Evolutionary conservation across 2,329 filamentous ascomycete genomes (phyloP).

Genomic region (Cytospora piceae): DNA sequence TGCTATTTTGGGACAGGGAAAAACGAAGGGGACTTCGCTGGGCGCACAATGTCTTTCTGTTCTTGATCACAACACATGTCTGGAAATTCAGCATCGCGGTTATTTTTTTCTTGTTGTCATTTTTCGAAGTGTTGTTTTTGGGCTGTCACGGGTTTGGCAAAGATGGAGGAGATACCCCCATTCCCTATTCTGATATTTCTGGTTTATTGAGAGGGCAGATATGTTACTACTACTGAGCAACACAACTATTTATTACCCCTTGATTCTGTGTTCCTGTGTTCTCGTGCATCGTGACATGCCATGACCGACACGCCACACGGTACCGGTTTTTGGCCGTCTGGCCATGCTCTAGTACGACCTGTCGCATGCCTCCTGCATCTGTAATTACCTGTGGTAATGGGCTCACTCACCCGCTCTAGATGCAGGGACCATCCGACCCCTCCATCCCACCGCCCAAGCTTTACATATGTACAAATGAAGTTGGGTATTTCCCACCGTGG

Average conservation of each 20-base stretch:
- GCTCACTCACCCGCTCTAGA: not conserved
- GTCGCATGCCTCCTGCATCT: not conserved
- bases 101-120: not conserved
- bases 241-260: not conserved
- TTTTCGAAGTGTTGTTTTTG: not conserved
- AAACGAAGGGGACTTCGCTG: constrained; percentile 9
- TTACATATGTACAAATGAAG: not conserved
- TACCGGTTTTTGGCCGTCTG: not conserved
- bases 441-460: not conserved
- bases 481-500: not conserved
- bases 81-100: not conserved
- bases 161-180: constrained; percentile 25
- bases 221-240: not conserved
- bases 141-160: constrained; percentile 14
- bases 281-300: not conserved
- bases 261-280: not conserved
- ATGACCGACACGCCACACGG: not conserved
- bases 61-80: constrained; percentile 4
- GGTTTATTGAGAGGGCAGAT: constrained; percentile 8
- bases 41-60: constrained; percentile 24
- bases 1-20: not conserved
- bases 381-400: not conserved
- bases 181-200: constrained; percentile 18
- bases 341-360: not conserved
- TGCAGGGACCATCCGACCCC: not conserved